Evolutionary conservation across 148 eudicot genomes (phyloP).

Genomic region (Chenopodium formosanum): DNA sequence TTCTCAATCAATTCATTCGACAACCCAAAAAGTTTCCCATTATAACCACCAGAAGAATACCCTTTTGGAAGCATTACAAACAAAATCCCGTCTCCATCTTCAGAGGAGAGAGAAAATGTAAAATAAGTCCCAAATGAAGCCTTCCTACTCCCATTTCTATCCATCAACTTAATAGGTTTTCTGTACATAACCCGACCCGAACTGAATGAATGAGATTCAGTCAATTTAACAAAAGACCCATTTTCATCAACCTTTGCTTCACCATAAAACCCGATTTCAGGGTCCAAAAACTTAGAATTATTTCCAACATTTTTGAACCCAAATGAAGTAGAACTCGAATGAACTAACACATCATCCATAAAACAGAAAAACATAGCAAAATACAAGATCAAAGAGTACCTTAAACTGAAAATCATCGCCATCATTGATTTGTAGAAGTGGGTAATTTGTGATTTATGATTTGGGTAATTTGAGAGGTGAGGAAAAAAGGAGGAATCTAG

Average conservation of each 20-base stretch:
- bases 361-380: slow-evolving; percentile 39
- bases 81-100: slow-evolving; percentile 60
- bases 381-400: slow-evolving; percentile 33
- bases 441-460: background rate
- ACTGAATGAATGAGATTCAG: slow-evolving; percentile 45
- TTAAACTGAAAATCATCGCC: slow-evolving; percentile 32
- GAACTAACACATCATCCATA: slow-evolving; percentile 16
- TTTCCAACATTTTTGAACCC: slow-evolving; percentile 45
- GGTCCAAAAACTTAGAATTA: slow-evolving; percentile 41
- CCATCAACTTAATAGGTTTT: slow-evolving; percentile 54
- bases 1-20: slow-evolving; percentile 23
- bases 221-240: slow-evolving; percentile 46
- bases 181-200: slow-evolving; percentile 65
- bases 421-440: slow-evolving; percentile 29
- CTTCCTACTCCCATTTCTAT: slow-evolving; percentile 32
- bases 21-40: slow-evolving; percentile 58
- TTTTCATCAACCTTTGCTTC: slow-evolving; percentile 49
- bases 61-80: slow-evolving; percentile 55
- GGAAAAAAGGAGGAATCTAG: background rate
- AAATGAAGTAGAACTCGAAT: slow-evolving; percentile 45
- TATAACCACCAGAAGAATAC: slow-evolving; percentile 38
- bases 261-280: slow-evolving; percentile 54
- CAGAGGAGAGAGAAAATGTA: slow-evolving; percentile 57
- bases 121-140: slow-evolving; percentile 66
- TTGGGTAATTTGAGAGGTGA: background rate